A percentile compares a stretch with the other conserved stretches of the same genome.
Conservation (phyloP, 1,139 yeast species). For the Arxiozyma heterogenica region DNA sequence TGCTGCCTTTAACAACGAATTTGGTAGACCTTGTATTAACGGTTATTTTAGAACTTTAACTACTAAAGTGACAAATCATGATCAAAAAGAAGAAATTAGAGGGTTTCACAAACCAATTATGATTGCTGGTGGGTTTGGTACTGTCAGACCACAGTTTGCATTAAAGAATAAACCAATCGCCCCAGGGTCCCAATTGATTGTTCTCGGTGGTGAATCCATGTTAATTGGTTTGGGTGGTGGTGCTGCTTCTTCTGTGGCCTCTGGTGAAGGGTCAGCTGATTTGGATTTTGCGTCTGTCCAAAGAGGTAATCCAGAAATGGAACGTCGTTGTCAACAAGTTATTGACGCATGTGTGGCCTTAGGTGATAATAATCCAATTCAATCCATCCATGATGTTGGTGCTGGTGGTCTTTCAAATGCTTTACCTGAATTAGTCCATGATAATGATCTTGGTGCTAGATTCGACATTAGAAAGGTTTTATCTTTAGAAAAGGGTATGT, state of each 20-base stretch:
- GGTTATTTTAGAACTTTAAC: conserved; percentile 97
- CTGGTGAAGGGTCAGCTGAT: conserved; percentile 93
- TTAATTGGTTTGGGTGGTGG: conserved; percentile 99
- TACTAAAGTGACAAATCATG: conserved; percentile 54
- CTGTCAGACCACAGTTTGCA: conserved; percentile 88
- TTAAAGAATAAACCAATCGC: conserved; percentile 80
- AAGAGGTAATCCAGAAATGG: conserved; percentile 99
- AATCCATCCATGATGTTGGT: conserved; percentile 97
- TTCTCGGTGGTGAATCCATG: conserved; percentile 98
- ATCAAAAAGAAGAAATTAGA: conserved; percentile 66
- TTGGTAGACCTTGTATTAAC: conserved; percentile 94
- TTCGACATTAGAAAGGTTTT: conserved; percentile 89
- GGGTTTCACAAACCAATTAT: conserved; percentile 98
- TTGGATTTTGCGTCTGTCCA: conserved; percentile 98
- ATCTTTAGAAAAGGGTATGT: conserved; percentile 94
- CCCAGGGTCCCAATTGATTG: conserved; percentile 87
- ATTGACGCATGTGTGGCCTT: conserved; percentile 87
- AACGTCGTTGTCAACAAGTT: conserved; percentile 97
- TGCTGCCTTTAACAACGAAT: conserved; percentile 97
- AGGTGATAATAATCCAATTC: conserved; percentile 77
- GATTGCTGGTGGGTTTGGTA: conserved; percentile 99
- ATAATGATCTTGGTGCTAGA: conserved; percentile 87
- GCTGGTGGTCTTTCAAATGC: conserved; percentile 99
- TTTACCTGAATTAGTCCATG: conserved; percentile 93
- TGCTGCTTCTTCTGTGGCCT: conserved; percentile 91